Evolutionary conservation across 2,329 filamentous ascomycete genomes (phyloP), one percentile per base, ranked within the genome.

Genomic region (Aspergillus cejpii): DNA sequence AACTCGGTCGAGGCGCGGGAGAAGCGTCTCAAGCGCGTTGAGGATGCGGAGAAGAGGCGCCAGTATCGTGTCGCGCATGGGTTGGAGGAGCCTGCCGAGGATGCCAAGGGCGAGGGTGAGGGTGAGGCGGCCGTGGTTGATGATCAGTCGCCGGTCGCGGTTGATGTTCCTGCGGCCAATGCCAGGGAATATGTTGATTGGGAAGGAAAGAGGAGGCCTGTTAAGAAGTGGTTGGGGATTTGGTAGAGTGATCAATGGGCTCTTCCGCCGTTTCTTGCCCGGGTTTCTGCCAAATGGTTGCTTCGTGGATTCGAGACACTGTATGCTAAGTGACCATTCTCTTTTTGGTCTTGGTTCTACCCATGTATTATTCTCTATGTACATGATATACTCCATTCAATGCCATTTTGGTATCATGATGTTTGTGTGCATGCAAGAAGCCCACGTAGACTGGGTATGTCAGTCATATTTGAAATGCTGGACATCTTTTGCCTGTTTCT

Each of bases 1-100:
- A 79, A 79, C 53, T 83, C 81, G 23, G 73, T 78, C 52, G 71
- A 81, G 60, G 84, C 85, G 21, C 74, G 77, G 41, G 86, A 90
- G 67, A 81, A 81, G 70, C 79, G 90, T 44, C 79, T 80, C 59
- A 77, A 77, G 60, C 82, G 81, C 54, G 76, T 88, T 44, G 88
- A 95, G 55, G 92, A 98, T 70, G 84, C 92, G 21, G 79, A 84
- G 65, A 95, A 96, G 79, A 78, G 91, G 58, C 79, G 79, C 49
- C 82, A 86, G 66, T 98, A 88, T 69, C 81, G 90, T 59, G 83
- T 87, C 68, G 87, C 85, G 49, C 88, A 95, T 73, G 89, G 88
- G 7, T 66, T 94, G 60, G 84, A 89, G 64, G 72, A 71, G 55
- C 62, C 58, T 47, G 63, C 59, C 41, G 61, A 61, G 36, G 64